Conservation (phyloP, 495 filamentous ascomycete species). For the Evernia prunastri region DNA sequence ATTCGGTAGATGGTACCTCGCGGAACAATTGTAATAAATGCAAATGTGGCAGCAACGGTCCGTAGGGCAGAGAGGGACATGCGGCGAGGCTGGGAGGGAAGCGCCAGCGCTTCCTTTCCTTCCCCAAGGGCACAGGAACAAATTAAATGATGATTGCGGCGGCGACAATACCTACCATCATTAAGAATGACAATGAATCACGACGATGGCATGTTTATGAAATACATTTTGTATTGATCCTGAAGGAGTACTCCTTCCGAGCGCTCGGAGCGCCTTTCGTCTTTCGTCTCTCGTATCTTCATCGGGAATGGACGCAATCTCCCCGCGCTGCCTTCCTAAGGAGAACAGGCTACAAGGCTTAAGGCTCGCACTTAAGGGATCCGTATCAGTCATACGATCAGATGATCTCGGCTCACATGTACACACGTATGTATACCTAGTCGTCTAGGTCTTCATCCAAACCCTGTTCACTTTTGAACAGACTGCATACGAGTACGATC, state of each 20-base stretch:
- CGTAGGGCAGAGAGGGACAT: neutral
- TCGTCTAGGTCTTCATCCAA: neutral
- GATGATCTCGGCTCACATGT: neutral
- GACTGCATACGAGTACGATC: neutral
- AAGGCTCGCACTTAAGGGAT: neutral
- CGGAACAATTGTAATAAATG: neutral
- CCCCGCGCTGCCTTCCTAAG: too few relatives aligned
- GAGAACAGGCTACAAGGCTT: too few relatives aligned
- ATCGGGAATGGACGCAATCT: neutral
- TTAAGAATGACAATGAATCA: neutral
- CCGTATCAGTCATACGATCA: neutral
- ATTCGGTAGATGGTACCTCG: neutral
- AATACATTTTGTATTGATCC: neutral
- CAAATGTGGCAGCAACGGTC: conserved; percentile 1
- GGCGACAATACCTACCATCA: neutral
- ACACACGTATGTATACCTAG: neutral
- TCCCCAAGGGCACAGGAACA: conserved; percentile 6
- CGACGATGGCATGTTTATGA: neutral
- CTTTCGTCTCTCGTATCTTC: neutral
- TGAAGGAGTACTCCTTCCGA: neutral
- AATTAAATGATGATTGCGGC: neutral
- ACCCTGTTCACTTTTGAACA: neutral
- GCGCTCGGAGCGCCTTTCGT: neutral
- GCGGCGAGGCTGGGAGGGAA: conserved; percentile 9
- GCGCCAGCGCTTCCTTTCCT: conserved; percentile 18